Conservation (phyloP, 495 filamentous ascomycete species). For the Tuber borchii region DNA sequence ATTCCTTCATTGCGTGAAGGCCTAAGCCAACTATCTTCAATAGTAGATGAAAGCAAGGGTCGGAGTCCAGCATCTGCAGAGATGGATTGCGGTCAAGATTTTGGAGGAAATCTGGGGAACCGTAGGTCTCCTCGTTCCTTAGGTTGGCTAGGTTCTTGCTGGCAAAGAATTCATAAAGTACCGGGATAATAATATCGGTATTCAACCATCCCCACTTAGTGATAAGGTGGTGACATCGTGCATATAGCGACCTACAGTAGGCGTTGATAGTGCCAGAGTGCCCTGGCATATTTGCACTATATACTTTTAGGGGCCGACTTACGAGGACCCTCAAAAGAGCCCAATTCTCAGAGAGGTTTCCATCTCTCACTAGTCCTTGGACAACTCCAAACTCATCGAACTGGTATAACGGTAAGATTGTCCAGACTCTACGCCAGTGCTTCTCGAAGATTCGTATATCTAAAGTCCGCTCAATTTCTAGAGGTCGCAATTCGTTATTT, state of each 20-base stretch:
- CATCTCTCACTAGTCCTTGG: constrained; percentile 40
- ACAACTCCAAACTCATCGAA: constrained; percentile 63
- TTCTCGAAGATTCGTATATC: constrained; percentile 59
- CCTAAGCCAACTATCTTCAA: constrained; percentile 73
- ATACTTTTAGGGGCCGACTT: constrained; percentile 59
- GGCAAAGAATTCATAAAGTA: constrained; percentile 86
- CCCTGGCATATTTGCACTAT: constrained; percentile 51
- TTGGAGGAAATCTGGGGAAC: constrained; percentile 73
- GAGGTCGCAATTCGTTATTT: constrained; percentile 46
- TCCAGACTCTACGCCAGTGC: constrained; percentile 68
- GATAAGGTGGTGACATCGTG: constrained; percentile 72
- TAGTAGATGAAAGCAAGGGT: constrained; percentile 89
- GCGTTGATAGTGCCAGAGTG: constrained; percentile 59
- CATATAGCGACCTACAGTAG: constrained; percentile 68
- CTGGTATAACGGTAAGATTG: constrained; percentile 66
- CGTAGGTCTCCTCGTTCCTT: constrained; percentile 65
- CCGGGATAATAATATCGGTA: constrained; percentile 69
- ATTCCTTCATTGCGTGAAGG: constrained; percentile 53
- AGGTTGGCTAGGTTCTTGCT: constrained; percentile 65
- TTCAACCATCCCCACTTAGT: constrained; percentile 78
- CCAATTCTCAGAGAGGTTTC: constrained; percentile 62
- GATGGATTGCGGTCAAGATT: constrained; percentile 58
- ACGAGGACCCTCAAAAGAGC: constrained; percentile 58
- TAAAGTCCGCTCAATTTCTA: constrained; percentile 39
- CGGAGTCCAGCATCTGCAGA: constrained; percentile 57